Conservation (phyloP, 78 protist genomes). For the Cavenderia fasciculata region DNA sequence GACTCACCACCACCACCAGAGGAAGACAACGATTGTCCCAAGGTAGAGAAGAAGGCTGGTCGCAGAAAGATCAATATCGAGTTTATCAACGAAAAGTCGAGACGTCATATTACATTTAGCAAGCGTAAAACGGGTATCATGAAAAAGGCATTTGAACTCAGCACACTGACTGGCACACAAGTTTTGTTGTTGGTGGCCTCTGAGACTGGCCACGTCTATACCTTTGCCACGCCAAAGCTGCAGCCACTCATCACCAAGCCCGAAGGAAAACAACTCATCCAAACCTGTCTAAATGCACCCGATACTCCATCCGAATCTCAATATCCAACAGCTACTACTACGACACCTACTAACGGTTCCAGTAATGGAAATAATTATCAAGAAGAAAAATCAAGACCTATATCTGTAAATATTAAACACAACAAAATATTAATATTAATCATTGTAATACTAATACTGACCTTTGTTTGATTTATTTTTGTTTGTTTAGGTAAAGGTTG, state of each 20-base stretch:
- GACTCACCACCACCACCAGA: slow-evolving; percentile 28
- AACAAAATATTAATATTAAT: too few relatives aligned
- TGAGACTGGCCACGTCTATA: slow-evolving; percentile 96
- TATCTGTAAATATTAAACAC: too few relatives aligned
- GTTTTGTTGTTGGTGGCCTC: slow-evolving; percentile 93
- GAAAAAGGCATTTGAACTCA: slow-evolving; percentile 93
- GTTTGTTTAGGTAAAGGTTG: not conserved
- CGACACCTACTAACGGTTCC: not conserved
- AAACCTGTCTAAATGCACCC: slow-evolving; percentile 70
- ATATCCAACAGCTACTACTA: not conserved
- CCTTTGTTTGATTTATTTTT: too few relatives aligned
- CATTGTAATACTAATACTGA: too few relatives aligned
- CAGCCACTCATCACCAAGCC: slow-evolving; percentile 92
- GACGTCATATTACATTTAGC: slow-evolving; percentile 94
- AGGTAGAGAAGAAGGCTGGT: slow-evolving; percentile 87
- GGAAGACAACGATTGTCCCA: not conserved
- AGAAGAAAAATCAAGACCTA: too few relatives aligned
- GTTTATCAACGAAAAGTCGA: slow-evolving; percentile 90
- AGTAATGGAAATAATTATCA: too few relatives aligned
- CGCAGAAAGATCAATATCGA: slow-evolving; percentile 94
- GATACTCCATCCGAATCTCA: slow-evolving; percentile 34
- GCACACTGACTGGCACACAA: slow-evolving; percentile 94
- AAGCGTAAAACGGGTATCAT: slow-evolving; percentile 92
- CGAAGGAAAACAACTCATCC: slow-evolving; percentile 80
- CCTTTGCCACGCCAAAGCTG: slow-evolving; percentile 95